Evolutionary conservation across 805 yeast species (phyloP), one percentile per base, ranked within the genome.

Genomic region (Wickerhamiella azyma): DNA sequence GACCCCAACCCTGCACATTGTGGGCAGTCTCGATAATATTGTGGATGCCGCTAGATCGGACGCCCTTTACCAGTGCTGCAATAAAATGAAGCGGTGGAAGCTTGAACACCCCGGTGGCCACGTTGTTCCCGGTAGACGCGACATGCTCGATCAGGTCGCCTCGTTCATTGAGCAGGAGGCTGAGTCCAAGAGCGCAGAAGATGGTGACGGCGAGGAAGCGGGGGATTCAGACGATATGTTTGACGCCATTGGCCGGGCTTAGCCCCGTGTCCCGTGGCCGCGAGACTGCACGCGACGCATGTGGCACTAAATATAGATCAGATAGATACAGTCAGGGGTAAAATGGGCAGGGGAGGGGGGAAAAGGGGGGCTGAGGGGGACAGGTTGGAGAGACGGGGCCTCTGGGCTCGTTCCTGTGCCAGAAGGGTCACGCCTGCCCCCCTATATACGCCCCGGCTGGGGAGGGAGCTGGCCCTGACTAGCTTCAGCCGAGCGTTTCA

Each of bases 71-170:
- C 71, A 73, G 17, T 62, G 71, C 33, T 75, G 80, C 19, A 67
- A 62, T 26, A 56, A 62, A 14, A 65, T 59, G 9, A 59, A 62
- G 26, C 66, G 82, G 5, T 68, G 63, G 4, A 56, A 67, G 14
- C 66, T 81, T 48, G 79, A 75, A 51, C 98, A 89, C 58, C 96
- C 96, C 8, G 97, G 98, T 50, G 97, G 97, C 1, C 98, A 89
- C 59, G 86, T 82, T 65, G 95, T 89, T 40, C 98, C 97, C 19
- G 85, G 85, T 64, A 79, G 86, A 43, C 83, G 82, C 62, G 75
- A 71, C 47, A 62, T 69, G 41, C 53, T 66, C 13, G 55, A 52
- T 8, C 49, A 57, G 2, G 64, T 66, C 7, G 52, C 55, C 3
- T 54, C 55, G 10, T 66, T 66, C 55, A 42, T 56, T 35, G 29